phyloP scores from a whole-genome alignment of 495 filamentous ascomycete genomes.

The Penicillium chermesinum region DNA sequence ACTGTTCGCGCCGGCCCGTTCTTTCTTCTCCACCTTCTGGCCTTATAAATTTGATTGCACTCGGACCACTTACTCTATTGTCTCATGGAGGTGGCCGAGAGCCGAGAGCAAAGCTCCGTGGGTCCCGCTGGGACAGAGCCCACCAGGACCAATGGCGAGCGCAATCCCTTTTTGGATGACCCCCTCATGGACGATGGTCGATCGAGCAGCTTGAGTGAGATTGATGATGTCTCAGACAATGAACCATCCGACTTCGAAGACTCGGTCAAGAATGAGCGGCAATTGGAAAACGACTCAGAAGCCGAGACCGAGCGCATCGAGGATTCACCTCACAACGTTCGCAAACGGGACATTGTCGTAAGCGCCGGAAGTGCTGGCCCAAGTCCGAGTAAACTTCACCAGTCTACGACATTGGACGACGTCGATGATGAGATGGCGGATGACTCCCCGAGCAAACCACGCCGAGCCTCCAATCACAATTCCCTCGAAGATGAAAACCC shows the following conservation, averaged over 20 bases:
- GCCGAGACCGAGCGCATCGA: conserved; percentile 95
- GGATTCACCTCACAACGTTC: conserved; percentile 75
- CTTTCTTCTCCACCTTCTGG: conserved; percentile 1
- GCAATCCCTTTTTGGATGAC: conserved; percentile 35
- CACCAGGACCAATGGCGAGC: conserved; percentile 35
- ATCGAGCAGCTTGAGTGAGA: conserved; percentile 84
- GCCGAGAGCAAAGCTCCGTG: conserved; percentile 35
- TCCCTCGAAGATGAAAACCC: conserved; percentile 25
- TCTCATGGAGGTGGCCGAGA: conserved; percentile 41
- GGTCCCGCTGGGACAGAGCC: conserved; percentile 31
- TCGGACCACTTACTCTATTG: not conserved
- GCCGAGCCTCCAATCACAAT: conserved; percentile 29
- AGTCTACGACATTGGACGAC: conserved; percentile 45
- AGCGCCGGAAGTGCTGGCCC: conserved; percentile 46
- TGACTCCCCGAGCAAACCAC: conserved; percentile 40
- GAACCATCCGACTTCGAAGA: conserved; percentile 52
- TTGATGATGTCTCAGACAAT: conserved; percentile 71
- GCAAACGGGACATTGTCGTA: conserved; percentile 56
- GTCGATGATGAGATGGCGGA: conserved; percentile 37
- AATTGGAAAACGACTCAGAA: conserved; percentile 78
- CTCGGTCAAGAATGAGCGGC: conserved; percentile 33
- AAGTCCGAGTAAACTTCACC: conserved; percentile 63
- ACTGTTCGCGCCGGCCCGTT: conserved; percentile 1
- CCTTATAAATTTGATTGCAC: no score
- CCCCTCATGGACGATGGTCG: conserved; percentile 42